Base-by-base conservation (phyloP, 805 yeast genomes). In the Starmerella sirachaensis region DNA sequence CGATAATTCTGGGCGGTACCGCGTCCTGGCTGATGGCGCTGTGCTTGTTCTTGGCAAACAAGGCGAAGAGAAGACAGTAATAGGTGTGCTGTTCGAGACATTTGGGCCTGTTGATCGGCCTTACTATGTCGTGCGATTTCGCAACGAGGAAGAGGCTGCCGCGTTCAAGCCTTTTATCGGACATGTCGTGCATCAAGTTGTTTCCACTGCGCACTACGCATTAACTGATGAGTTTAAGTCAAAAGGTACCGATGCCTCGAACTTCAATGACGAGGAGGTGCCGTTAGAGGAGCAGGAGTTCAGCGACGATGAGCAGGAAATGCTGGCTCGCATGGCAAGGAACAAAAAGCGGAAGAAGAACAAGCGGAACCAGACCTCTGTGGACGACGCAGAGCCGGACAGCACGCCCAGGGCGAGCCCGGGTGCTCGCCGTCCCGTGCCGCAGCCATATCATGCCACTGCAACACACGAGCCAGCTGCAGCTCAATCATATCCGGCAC, bases 241-340 rank as follows among this genome's bases (percentile, higher is more conserved):
- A 17, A 86, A 78, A 52, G 98, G 97, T 18, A 78, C 85, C 1
- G 98, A 91, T 62, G 98, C 98, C 0, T 80, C 93, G 52, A 91
- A 91, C 51, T 77, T 83, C 57, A 79, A 83, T 55, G 98, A 91
- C 57, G 97, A 91, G 60, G 98, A 91, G 53, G 60, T 88, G 21
- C 84, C 94, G 0, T 85, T 76, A 49, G 93, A 81, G 21, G 97
- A 91, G 56, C 93, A 83, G 56, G 97, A 88, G 55, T 88, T 78
- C 49, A 82, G 95, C 1, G 97, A 91, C 56, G 97, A 91, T 58
- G 97, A 88, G 54, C 72, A 72, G 43, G 97, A 91, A 56, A 70
- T 74, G 49, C 77, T 72, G 24, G 72, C 71, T 31, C 86, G 79
- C 54, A 71, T 69, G 37, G 58, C 66, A 17, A 76, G 69, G 56